A percentile compares a stretch with the other conserved stretches of the same genome.
These are phyloP conservation scores for Sphagnum magellanicum DNA, from an alignment of 228 moss, liverwort and hornwort species.

Conservation along the genomic window DNA sequence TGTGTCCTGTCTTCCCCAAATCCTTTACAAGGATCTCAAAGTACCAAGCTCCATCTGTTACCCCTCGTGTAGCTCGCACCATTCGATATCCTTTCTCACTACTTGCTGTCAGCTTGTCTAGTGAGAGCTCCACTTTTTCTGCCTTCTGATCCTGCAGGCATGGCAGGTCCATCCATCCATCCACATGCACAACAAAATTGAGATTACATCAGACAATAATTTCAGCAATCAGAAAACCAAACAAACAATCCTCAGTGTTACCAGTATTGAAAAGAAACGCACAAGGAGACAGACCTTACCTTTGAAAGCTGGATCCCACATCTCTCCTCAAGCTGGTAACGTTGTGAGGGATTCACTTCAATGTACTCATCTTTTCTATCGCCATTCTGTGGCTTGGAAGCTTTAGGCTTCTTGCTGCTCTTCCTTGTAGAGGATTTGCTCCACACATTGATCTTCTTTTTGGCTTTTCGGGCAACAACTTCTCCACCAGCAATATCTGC, in stretches of 20 bases:
- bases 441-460: slow-evolving; percentile 73
- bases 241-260: no score
- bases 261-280: no score
- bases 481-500: slow-evolving; percentile 32
- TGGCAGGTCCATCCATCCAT: background rate
- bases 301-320: slow-evolving; percentile 35
- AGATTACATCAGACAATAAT: no score
- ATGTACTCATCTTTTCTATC: slow-evolving; percentile 37
- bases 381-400: slow-evolving; percentile 22
- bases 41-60: slow-evolving; percentile 84
- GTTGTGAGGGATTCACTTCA: slow-evolving; percentile 34
- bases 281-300: slow-evolving; percentile 7
- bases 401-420: slow-evolving; percentile 48
- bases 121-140: slow-evolving; percentile 76
- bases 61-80: slow-evolving; percentile 74
- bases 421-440: slow-evolving; percentile 65
- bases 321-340: slow-evolving; percentile 24
- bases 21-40: slow-evolving; percentile 68
- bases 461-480: slow-evolving; percentile 38
- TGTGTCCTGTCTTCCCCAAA: slow-evolving; percentile 68
- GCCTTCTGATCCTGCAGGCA: slow-evolving; percentile 67
- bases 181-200: no score
- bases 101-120: slow-evolving; percentile 71
- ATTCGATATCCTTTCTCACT: slow-evolving; percentile 93
- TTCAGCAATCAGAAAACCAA: no score